Evolutionary conservation across 1,139 yeast genomes (phyloP), one percentile per base, ranked within the genome.

Genomic region (Geotrichum histeridarum): DNA sequence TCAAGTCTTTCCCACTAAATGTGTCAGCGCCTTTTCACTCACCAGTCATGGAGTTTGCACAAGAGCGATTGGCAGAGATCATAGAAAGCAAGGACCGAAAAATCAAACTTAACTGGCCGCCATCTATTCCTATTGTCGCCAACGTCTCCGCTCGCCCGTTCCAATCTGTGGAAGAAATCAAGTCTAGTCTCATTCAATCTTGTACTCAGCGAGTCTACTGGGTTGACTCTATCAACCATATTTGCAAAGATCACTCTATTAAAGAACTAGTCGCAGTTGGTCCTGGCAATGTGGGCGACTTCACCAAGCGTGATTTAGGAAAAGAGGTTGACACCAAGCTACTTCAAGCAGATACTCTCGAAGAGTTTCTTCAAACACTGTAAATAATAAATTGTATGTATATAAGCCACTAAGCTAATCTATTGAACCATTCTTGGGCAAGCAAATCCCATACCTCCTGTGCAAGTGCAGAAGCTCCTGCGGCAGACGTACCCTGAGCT

Each of bases 361-460:
- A 48, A 17, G 50, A 37, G 11, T 42, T 50, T 22, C 36, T 50
- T 14, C 11, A 14, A 17, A 37, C 48, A 7, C 31, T 53, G 18
- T 22, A 49, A 38, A 31, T 45, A n/a, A 8, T 36, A 8, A 17
- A 37, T 2, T 2, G 9, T 3, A 12, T 17, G 30, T 39, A 18
- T 12, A 15, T 27, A 37, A n/a, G 18, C 9, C n/a, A 14, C 32
- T 47, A 51, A 30, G 42, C n/a, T 27, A 50, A 31, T 31, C 17
- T 50, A 14, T 37, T n/a, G 36, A 72, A 70, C 75, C 75, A 71
- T 50, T 66, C 70, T 14, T 48, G 43, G 11, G 60, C 64, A 31
- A 91, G 70, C 0, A 76, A 66, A 5, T 74, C 70, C 97, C 97
- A 91, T n/a, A 89, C 85, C 32, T 73, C 70, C 11, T 70, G 69